These are phyloP conservation scores for Liriodendron chinense DNA, from an alignment of 164 flowering plant species.

Conservation along the genomic window DNA sequence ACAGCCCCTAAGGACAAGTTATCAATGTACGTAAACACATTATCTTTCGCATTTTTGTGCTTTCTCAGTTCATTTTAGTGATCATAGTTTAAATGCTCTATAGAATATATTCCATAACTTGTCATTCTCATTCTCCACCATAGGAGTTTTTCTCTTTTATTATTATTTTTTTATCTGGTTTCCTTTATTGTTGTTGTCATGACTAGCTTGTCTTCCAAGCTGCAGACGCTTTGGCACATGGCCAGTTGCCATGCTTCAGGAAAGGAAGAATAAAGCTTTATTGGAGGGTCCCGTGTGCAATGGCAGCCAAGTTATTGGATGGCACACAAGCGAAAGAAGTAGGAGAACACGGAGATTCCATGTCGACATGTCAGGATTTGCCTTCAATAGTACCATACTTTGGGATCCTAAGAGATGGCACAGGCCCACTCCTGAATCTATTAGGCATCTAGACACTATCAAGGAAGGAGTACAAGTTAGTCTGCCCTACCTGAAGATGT, in stretches of 20 bases:
- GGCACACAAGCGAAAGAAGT: constrained; percentile 48
- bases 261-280: constrained; percentile 24
- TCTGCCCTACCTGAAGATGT: constrained; percentile 6
- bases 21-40: neutral
- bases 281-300: constrained; percentile 84
- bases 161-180: neutral
- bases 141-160: neutral
- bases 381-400: constrained; percentile 82
- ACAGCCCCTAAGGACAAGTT: neutral
- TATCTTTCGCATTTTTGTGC: neutral
- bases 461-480: constrained; percentile 58
- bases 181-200: constrained; percentile 3
- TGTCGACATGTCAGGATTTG: constrained; percentile 79
- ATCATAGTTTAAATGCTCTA: neutral
- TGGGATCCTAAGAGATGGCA: constrained; percentile 94
- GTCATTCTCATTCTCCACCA: neutral
- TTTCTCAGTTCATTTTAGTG: neutral
- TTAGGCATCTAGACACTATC: constrained; percentile 58
- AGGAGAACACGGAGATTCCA: constrained; percentile 56
- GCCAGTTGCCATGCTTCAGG: constrained; percentile 57
- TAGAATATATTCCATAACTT: neutral
- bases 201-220: constrained; percentile 13
- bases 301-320: constrained; percentile 69
- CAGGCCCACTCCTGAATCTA: constrained; percentile 56
- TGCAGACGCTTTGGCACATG: constrained; percentile 87